Conservation (phyloP, 2,329 filamentous ascomycete species). For the Alternaria brassicicola region DNA sequence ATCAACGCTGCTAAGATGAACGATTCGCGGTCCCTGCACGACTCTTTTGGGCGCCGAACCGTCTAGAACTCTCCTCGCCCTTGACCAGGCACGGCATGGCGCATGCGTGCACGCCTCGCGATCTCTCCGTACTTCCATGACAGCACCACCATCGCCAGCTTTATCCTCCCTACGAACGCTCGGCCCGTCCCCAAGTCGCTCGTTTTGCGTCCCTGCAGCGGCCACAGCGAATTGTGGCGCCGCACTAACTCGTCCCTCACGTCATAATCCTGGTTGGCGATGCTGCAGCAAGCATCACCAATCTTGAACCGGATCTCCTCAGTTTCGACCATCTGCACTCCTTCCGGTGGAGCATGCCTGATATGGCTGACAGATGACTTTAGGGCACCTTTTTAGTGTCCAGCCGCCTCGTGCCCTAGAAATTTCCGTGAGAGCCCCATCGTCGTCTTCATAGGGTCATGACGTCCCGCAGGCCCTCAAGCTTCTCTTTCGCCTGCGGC, state of each 20-base stretch:
- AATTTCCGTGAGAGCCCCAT: conserved; percentile 27
- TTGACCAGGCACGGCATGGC: conserved; percentile 25
- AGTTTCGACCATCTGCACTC: conserved; percentile 30
- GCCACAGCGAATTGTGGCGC: conserved; percentile 23
- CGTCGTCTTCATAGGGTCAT: conserved; percentile 28
- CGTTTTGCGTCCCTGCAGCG: conserved; percentile 29
- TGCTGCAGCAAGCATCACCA: conserved; percentile 31
- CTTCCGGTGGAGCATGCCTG: conserved; percentile 24
- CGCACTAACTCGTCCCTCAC: conserved; percentile 19
- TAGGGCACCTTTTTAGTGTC: conserved; percentile 28
- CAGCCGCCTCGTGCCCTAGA: conserved; percentile 28
- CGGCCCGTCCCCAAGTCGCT: conserved; percentile 32
- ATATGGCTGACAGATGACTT: conserved; percentile 36
- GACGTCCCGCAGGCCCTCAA: conserved; percentile 26
- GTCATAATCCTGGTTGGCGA: conserved; percentile 27
- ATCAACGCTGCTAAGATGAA: conserved; percentile 9
- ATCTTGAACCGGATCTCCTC: conserved; percentile 36
- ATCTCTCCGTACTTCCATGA: conserved; percentile 36
- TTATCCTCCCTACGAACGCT: conserved; percentile 13
- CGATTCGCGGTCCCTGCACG: conserved; percentile 19
- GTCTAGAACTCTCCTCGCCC: conserved; percentile 18
- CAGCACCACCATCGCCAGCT: conserved; percentile 34
- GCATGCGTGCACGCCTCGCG: conserved; percentile 27
- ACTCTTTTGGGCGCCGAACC: conserved; percentile 15
- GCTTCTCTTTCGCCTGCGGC: conserved; percentile 21